Percentiles rank a stretch among this genome's conserved stretches.
These are phyloP conservation scores for Apophysomyces trapeziformis DNA, from an alignment of 371 early-diverging fungal species.

Conservation along the genomic window DNA sequence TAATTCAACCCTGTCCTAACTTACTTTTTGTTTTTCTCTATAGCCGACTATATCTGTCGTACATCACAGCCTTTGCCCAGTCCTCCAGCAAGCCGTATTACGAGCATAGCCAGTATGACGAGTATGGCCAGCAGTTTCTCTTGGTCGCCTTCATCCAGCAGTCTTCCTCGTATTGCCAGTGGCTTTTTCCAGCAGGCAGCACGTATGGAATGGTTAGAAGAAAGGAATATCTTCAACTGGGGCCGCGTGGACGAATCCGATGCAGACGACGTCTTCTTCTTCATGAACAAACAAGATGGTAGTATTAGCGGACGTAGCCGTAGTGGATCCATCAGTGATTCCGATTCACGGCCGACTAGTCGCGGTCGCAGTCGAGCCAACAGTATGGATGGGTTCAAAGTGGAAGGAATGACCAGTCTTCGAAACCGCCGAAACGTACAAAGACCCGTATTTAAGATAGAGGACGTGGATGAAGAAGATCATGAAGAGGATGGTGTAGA, in stretches of 20 bases:
- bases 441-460: constrained; percentile 13
- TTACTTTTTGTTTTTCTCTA: background rate
- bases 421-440: background rate
- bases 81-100: constrained; percentile 24
- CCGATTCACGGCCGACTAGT: constrained; percentile 12
- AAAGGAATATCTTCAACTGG: constrained; percentile 63
- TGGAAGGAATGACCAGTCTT: constrained; percentile 43
- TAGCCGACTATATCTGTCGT: constrained; percentile 38
- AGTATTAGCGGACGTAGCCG: constrained; percentile 30
- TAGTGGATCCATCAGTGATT: constrained; percentile 36
- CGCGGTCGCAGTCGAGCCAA: constrained; percentile 43
- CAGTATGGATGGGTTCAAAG: constrained; percentile 43
- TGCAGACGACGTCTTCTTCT: constrained; percentile 59
- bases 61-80: constrained; percentile 20
- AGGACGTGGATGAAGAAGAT: constrained; percentile 4
- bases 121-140: constrained; percentile 18
- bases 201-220: constrained; percentile 55
- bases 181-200: constrained; percentile 42
- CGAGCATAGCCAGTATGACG: constrained; percentile 9
- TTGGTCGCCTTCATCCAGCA: constrained; percentile 31
- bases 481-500: background rate
- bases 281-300: constrained; percentile 46
- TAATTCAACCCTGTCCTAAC: background rate
- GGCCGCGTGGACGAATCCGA: constrained; percentile 55
- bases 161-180: constrained; percentile 39